Base-by-base conservation (phyloP, 495 filamentous ascomycete species). In the Aspergillus carlsbadensis region DNA sequence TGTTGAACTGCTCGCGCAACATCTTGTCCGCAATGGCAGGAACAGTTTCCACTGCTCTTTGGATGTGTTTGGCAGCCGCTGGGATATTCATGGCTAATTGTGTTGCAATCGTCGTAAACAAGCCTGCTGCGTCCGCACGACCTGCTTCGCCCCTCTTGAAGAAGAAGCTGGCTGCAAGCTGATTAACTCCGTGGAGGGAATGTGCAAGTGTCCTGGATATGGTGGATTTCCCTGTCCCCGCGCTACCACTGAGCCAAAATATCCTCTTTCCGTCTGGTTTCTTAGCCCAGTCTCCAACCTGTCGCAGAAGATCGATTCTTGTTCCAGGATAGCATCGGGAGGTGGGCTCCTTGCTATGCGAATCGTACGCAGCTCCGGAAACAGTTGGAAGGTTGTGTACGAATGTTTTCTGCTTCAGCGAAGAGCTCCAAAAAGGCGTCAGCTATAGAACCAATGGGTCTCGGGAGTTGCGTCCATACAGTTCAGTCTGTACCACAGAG, bases 1-100 rank as follows among this genome's bases (percentile, higher is more conserved):
- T 66, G 14, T 77, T 59, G 45, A 74, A 81, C 59, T 82, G 79
- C 0, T 75, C 7, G 14, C 17, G 3, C 1, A 49, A 18, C 2
- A 29, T 1, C 31, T 1, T 49, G 6, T 20, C 31, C 11, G 3
- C 4, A 20, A 49, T 35, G 7, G 14, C 5, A 18, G 46, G 46
- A 10, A 17, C 3, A 10, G 24, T 36, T 11, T 49, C 6, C 3
- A 49, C 17, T 4, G 31, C 46, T 6, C 8, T 18, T 31, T 33
- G 24, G 18, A 49, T 35, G 10, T 11, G 5, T 4, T 5, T 11
- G 10, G 2, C 34, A 6, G 35, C 15, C 10, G 35, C 13, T n/a
- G 26, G 46, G n/a, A 49, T 35, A 7, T 11, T 7, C 1, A 11
- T 1, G 14, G 18, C n/a, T 49, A 49, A 15, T 13, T 49, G 46